Conservation (phyloP, 2,329 filamentous ascomycete species). For the Gyromitra esculenta region DNA sequence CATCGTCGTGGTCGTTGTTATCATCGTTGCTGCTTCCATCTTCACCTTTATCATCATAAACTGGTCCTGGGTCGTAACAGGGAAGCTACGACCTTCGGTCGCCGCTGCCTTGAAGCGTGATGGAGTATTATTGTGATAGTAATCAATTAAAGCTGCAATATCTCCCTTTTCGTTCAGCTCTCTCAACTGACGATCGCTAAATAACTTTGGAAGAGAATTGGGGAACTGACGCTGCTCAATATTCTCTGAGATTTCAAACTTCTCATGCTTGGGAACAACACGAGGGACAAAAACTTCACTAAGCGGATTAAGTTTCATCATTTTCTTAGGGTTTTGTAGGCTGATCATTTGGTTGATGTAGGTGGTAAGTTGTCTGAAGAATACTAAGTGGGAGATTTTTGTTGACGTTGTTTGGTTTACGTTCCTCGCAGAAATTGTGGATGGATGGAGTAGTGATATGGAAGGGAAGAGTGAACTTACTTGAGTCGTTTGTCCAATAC, state of each 20-base stretch:
- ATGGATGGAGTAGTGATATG: background rate
- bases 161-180: constrained; percentile 8
- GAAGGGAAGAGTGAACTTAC: no score
- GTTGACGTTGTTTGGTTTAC: background rate
- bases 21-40: no score
- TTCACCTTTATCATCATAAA: background rate
- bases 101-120: background rate
- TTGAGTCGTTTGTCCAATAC: no score
- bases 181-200: constrained; percentile 4
- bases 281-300: background rate
- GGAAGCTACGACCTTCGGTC: background rate
- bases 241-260: background rate
- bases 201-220: background rate
- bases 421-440: background rate
- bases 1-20: no score
- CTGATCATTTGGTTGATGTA: background rate
- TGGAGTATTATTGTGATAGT: background rate
- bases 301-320: background rate
- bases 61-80: background rate
- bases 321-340: background rate
- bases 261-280: background rate
- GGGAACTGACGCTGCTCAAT: background rate
- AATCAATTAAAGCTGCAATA: background rate
- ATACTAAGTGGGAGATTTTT: background rate
- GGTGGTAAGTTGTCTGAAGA: background rate